Evolutionary conservation across 345 rosid species (phyloP).

Genomic region (Noccaea bulbosa): DNA sequence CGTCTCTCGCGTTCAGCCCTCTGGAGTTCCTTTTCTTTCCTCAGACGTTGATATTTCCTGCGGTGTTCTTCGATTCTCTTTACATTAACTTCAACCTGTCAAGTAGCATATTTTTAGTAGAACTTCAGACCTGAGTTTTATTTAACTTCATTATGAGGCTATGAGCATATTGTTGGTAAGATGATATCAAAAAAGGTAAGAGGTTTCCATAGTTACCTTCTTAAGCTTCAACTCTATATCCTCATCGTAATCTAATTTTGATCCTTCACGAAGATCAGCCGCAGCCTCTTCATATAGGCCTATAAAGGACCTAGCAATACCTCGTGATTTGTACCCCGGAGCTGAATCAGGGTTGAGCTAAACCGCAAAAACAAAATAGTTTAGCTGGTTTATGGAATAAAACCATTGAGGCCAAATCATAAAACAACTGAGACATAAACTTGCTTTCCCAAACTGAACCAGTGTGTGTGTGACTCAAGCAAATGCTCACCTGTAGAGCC

Average conservation of each 20-base stretch:
- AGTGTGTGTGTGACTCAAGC: no score
- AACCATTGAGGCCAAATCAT: conserved; percentile 6
- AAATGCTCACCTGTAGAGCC: conserved; percentile 67
- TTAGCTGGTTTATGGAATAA: conserved; percentile 18
- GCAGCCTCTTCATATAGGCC: conserved; percentile 87
- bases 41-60: conserved; percentile 71
- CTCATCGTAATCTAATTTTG: conserved; percentile 84
- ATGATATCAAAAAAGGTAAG: conserved; percentile 25
- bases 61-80: conserved; percentile 74
- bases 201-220: conserved; percentile 53
- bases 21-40: conserved; percentile 62
- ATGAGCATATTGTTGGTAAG: conserved; percentile 2
- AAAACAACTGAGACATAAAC: conserved; percentile 6
- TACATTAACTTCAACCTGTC: conserved; percentile 83
- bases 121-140: background rate
- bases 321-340: conserved; percentile 81
- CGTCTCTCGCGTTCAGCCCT: conserved; percentile 57
- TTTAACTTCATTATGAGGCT: background rate
- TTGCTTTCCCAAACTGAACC: no score
- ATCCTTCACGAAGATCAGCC: conserved; percentile 75
- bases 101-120: conserved; percentile 10
- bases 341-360: conserved; percentile 91
- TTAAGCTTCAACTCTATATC: conserved; percentile 67
- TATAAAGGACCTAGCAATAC: conserved; percentile 77
- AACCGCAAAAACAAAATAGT: conserved; percentile 30